Percentiles rank a stretch among this genome's conserved stretches.
Evolutionary conservation across 192 early-diverging fungal species (phyloP).

Genomic region (Gonapodya prolifera): DNA sequence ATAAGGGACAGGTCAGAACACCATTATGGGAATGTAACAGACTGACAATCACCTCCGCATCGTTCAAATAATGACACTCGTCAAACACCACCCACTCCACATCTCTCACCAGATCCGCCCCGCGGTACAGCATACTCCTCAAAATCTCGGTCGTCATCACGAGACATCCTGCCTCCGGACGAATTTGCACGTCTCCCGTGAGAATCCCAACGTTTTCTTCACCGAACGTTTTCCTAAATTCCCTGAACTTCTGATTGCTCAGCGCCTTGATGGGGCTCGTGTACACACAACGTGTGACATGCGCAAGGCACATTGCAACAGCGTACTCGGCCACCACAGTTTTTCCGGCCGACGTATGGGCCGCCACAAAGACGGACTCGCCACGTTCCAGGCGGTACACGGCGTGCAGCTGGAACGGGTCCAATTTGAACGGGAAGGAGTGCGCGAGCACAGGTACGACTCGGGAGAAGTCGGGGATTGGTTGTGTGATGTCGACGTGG

Average conservation of each 20-base stretch:
- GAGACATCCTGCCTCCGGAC: conserved; percentile 88
- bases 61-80: conserved; percentile 97
- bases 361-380: conserved; percentile 94
- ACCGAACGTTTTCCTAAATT: conserved; percentile 77
- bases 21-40: not conserved
- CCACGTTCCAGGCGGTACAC: conserved; percentile 92
- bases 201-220: conserved; percentile 88
- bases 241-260: conserved; percentile 96
- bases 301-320: conserved; percentile 80
- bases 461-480: too few species aligned
- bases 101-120: conserved; percentile 90
- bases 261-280: conserved; percentile 98
- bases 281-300: conserved; percentile 93
- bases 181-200: conserved; percentile 95
- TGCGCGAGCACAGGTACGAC: too few species aligned
- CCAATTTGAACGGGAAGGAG: conserved; percentile 93
- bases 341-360: conserved; percentile 97
- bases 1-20: not conserved
- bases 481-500: conserved; percentile 19
- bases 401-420: conserved; percentile 93
- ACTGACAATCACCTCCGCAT: conserved; percentile 43
- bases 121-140: conserved; percentile 92
- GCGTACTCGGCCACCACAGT: conserved; percentile 99
- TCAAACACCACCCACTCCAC: conserved; percentile 99
- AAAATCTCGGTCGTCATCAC: conserved; percentile 99